Evolutionary conservation across 2,329 filamentous ascomycete genomes (phyloP), one percentile per base, ranked within the genome.

Genomic region (Zarea fungicola): DNA sequence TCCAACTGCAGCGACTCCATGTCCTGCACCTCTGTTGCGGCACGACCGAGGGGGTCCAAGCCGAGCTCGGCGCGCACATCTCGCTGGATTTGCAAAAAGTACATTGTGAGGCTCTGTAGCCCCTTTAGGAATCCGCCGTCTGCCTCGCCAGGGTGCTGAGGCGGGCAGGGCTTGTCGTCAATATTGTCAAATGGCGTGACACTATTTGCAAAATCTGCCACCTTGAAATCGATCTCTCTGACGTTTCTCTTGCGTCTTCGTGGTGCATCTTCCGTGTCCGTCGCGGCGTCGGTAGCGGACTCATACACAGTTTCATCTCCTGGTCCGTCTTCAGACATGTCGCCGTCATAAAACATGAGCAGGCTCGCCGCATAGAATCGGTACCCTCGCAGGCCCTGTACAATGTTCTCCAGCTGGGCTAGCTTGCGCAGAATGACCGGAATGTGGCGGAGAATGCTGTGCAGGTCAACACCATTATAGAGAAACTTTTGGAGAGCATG

Each of bases 191-290:
- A 86, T 4, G 89, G 87, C 1, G 91, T 97, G 29, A 97, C 84
- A 61, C 92, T 96, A 65, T 99, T 99, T 55, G 93, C 93, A 71
- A 99, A 99, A 67, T 99, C 93, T 50, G 96, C 92, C 65, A 99
- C 95, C 68, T 96, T 96, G 70, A 99, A 84, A 65, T 96, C 88
- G 62, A 95, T 91, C 56, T 84, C 77, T 40, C 74, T 72, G 52
- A 72, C 73, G 53, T 73, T 79, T 61, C 63, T 76, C 60, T 67
- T 72, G 57, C 54, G 72, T 63, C 55, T 71, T 61, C 64, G 77
- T 43, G 64, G 60, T n/a, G 61, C 60, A 46, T 82, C 78, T 57
- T 83, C 79, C 2, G 75, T 75, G 55, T 82, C 79, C 0, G 79
- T 82, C 4, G 74, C 73, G 25, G 73, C 72, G 56, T 83, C 79